Evolutionary conservation across 768 basidiomycete species (phyloP).

Genomic region (Tricholoma matsutake): DNA sequence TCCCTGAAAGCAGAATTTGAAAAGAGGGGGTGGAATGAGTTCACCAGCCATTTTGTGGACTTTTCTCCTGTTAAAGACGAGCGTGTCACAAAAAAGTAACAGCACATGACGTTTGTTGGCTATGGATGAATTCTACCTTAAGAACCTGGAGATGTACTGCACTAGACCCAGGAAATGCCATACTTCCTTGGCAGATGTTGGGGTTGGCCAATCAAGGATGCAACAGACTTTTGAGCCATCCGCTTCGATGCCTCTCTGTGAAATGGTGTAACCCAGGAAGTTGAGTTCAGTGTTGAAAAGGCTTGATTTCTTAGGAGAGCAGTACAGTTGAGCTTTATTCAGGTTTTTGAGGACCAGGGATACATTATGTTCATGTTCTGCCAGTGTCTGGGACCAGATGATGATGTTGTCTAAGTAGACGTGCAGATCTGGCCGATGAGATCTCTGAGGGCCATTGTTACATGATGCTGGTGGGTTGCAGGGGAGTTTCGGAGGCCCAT

Average conservation of each 20-base stretch:
- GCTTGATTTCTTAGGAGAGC: not conserved
- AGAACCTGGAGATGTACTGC: too few species aligned
- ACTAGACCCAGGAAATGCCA: too few species aligned
- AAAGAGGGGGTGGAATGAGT: not conserved
- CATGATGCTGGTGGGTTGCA: slow-evolving; percentile 28
- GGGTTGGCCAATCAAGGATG: slow-evolving; percentile 18
- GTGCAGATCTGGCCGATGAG: slow-evolving; percentile 41
- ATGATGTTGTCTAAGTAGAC: too few species aligned
- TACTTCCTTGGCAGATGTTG: not conserved
- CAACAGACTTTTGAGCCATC: too few species aligned
- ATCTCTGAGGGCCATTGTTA: slow-evolving; percentile 28
- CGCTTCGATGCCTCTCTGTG: too few species aligned
- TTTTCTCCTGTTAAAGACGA: not conserved
- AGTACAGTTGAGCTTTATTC: not conserved
- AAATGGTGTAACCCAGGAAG: not conserved
- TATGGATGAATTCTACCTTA: too few species aligned
- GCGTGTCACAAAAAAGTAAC: not conserved
- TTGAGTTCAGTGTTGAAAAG: not conserved
- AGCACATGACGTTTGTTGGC: too few species aligned
- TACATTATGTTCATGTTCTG: slow-evolving; percentile 38
- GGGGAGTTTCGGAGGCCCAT: slow-evolving; percentile 35
- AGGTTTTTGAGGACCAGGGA: slow-evolving; percentile 21
- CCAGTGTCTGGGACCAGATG: slow-evolving; percentile 38
- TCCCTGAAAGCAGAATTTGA: too few species aligned
- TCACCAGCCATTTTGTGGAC: not conserved